Base-by-base conservation (phyloP, 108 stramenopile genomes). In the Skeletonema costatum region DNA sequence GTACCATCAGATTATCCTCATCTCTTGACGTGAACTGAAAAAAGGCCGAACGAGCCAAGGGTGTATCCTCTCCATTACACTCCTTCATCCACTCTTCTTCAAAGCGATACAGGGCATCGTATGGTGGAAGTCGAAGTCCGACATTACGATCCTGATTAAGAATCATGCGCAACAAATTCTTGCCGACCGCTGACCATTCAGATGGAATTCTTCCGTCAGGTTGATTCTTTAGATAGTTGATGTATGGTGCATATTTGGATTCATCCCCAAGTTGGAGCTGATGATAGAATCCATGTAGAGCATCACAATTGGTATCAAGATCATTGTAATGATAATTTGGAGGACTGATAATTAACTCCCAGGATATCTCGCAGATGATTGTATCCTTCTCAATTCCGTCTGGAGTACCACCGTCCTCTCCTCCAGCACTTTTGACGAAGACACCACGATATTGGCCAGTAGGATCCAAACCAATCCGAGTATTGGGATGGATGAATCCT, bases 191-290 rank as follows among this genome's bases (percentile, higher is more conserved):
- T 59, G 82, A 70, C 78, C 83, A 90, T 38, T 76, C 85, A 14
- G 83, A 76, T 16, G 88, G 86, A 39, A 88, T 58, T 16, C 75
- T 64, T 3, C 86, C 86, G 2, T 42, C 33, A 17, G 68, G 74
- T 75, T 86, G 85, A 51, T 86, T 70, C 63, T 66, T 77, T 13
- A 95, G 76, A 67, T 93, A 95, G 7, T 86, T 79, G 33, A 86
- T 67, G 51, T 90, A 95, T 16, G 92, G 94, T 9, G 83, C 90
- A 63, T 81, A 90, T 29, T 76, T 72, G 39, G 87, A 86, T 70
- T 80, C 36, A n/a, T 87, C 80, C 5, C 88, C 89, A 5, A 81
- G 62, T 35, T 64, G 58, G 48, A 82, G 77, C 66, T 77, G 81
- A 53, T 60, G 50, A 30, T 82, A 35, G 1, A 77, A 42, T 66